These are phyloP conservation scores for Ulota crispa DNA, from an alignment of 225 moss, liverwort and hornwort species.

Conservation along the genomic window DNA sequence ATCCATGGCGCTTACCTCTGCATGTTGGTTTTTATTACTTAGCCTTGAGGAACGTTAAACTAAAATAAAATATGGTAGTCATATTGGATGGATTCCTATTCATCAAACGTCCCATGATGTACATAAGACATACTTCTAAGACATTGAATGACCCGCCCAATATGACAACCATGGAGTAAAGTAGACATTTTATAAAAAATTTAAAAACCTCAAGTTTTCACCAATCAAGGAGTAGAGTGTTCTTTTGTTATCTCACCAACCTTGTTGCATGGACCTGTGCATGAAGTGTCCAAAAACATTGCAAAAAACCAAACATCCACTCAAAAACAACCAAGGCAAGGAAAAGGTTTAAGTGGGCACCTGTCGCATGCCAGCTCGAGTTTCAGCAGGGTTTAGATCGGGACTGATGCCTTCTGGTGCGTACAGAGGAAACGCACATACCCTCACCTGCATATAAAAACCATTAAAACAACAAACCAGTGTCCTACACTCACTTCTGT, in stretches of 20 bases:
- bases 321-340: background rate
- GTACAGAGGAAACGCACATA: constrained; percentile 82
- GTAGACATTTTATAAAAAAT: background rate
- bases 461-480: background rate
- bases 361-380: constrained; percentile 75
- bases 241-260: background rate
- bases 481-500: background rate
- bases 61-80: too few species aligned
- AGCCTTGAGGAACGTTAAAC: background rate
- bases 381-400: constrained; percentile 64
- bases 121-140: too few species aligned
- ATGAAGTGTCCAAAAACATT: background rate
- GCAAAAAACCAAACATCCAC: background rate
- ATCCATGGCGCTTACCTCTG: background rate
- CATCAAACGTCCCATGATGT: too few species aligned
- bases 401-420: constrained; percentile 82
- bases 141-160: too few species aligned
- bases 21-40: background rate
- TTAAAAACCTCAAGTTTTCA: background rate
- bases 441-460: constrained; percentile 52
- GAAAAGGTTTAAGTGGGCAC: constrained; percentile 19
- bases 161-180: background rate
- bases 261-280: background rate
- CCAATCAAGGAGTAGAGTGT: background rate
- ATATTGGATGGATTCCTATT: too few species aligned